phyloP scores from a whole-genome alignment of 495 filamentous ascomycete genomes.

The Astrothelium macrocarpum region DNA sequence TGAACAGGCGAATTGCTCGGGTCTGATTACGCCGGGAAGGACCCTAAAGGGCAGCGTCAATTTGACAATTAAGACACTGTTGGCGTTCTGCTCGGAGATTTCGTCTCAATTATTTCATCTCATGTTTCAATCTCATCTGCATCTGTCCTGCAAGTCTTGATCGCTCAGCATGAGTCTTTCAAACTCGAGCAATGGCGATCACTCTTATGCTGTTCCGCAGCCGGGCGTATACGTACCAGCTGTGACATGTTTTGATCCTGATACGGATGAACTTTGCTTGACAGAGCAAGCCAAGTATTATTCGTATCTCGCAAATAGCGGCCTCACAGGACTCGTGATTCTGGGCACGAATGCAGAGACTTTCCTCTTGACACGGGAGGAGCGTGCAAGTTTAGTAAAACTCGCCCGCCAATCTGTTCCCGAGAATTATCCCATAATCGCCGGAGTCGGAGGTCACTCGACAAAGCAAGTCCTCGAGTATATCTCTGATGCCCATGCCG shows the following conservation, averaged over 20 bases:
- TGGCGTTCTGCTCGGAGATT: neutral
- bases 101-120: neutral
- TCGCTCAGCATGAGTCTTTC: neutral
- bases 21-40: neutral
- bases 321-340: conserved; percentile 25
- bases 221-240: conserved; percentile 23
- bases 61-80: too few species aligned
- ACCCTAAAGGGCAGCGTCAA: too few species aligned
- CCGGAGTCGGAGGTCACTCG: conserved; percentile 52
- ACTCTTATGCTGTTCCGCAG: conserved; percentile 12
- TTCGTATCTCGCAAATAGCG: conserved; percentile 22
- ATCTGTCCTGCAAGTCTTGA: neutral
- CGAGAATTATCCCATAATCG: conserved; percentile 23
- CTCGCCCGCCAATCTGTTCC: conserved; percentile 21
- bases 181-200: neutral
- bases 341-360: conserved; percentile 27
- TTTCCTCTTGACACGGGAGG: conserved; percentile 24
- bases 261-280: conserved; percentile 20
- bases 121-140: neutral
- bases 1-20: neutral
- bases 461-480: conserved; percentile 53
- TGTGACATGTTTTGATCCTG: conserved; percentile 25
- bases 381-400: conserved; percentile 19
- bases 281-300: conserved; percentile 23
- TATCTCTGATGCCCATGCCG: conserved; percentile 46